Evolutionary conservation across 208 protist species (phyloP).

Genomic region (Trichomonas vaginalis): DNA sequence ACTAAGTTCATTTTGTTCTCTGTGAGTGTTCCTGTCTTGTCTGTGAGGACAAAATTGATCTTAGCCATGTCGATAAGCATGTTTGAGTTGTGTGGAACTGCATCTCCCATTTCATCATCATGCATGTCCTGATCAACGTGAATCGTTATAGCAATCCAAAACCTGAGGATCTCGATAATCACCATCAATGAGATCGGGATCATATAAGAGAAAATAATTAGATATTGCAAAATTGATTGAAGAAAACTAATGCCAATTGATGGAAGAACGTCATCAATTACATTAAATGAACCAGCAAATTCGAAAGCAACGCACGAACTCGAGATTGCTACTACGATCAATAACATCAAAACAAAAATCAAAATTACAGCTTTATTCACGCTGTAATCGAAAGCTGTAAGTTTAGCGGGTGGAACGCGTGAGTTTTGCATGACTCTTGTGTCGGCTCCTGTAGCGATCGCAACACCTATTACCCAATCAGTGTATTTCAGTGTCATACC

Average conservation of each 20-base stretch:
- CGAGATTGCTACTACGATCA: neutral
- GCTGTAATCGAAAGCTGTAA: neutral
- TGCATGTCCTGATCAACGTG: neutral
- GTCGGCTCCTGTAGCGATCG: neutral
- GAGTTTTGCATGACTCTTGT: neutral
- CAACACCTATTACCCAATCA: neutral
- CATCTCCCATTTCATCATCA: neutral
- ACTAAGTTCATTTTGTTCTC: slow-evolving; percentile 2
- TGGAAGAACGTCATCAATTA: neutral
- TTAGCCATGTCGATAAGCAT: neutral
- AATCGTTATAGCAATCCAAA: neutral
- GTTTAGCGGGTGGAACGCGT: neutral
- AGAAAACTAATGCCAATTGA: neutral
- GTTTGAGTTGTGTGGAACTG: neutral
- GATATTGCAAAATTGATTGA: neutral
- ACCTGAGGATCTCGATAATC: neutral
- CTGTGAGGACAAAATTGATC: neutral
- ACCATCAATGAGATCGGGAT: neutral
- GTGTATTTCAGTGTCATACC: neutral
- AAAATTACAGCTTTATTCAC: neutral
- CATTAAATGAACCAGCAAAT: neutral
- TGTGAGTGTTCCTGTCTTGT: slow-evolving; percentile 14
- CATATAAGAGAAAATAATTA: neutral
- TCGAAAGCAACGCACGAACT: neutral
- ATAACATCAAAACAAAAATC: neutral